These are phyloP conservation scores for Pseudozyma sp. DNA, from an alignment of 1,284 basidiomycete genomes.

Conservation along the genomic window DNA sequence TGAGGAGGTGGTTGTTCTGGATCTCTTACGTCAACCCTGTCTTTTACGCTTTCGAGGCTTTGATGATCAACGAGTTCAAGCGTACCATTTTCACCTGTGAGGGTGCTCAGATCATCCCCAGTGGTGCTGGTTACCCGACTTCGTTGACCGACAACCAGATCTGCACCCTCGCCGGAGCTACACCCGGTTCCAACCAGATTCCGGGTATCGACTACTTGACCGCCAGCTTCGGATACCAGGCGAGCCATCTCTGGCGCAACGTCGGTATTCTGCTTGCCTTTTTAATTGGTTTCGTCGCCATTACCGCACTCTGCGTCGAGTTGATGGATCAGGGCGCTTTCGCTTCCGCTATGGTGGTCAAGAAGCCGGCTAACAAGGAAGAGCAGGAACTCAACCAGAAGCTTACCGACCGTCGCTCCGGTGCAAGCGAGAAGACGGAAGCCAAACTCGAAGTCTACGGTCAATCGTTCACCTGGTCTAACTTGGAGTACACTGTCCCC, in stretches of 20 bases:
- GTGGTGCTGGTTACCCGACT: constrained; percentile 39
- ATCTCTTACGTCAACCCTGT: constrained; percentile 69
- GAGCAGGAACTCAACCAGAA: constrained; percentile 49
- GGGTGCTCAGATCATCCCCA: constrained; percentile 45
- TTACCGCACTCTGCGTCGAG: constrained; percentile 53
- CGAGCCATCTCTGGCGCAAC: constrained; percentile 71
- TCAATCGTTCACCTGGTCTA: constrained; percentile 70
- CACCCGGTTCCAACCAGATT: constrained; percentile 69
- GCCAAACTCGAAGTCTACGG: constrained; percentile 58
- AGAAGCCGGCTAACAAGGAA: constrained; percentile 50
- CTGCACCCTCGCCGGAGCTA: constrained; percentile 71
- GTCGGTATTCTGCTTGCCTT: constrained; percentile 70
- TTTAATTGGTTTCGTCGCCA: constrained; percentile 58
- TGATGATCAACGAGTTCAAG: constrained; percentile 72
- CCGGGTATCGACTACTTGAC: constrained; percentile 72
- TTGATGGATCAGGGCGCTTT: constrained; percentile 55
- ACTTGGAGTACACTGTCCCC: constrained; percentile 71
- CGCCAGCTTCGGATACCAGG: constrained; percentile 76
- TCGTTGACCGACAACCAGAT: constrained; percentile 58
- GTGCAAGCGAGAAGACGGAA: constrained; percentile 47
- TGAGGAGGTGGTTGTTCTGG: constrained; percentile 92
- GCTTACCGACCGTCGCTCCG: constrained; percentile 32
- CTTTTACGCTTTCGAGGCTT: constrained; percentile 82
- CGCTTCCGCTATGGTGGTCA: constrained; percentile 64
- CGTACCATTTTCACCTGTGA: constrained; percentile 50